Percentiles rank a stretch among this genome's conserved stretches.
These are phyloP conservation scores for Polychaeton citri DNA, from an alignment of 2,329 filamentous ascomycete species.

Conservation along the genomic window DNA sequence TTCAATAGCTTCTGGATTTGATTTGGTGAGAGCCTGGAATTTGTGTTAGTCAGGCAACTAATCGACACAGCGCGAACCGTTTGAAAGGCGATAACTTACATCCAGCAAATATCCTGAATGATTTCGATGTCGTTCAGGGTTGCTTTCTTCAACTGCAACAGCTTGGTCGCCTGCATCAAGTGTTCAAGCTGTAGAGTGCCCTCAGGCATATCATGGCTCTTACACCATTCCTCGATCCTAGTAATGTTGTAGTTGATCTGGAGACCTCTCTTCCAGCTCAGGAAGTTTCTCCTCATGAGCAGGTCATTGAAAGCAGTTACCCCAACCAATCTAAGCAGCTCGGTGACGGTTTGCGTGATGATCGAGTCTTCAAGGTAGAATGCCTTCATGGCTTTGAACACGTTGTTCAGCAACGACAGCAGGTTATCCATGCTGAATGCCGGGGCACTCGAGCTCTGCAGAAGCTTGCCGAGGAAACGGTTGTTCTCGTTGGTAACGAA, in stretches of 20 bases:
- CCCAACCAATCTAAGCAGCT: slow-evolving; percentile 81
- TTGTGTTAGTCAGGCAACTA: too few relatives aligned
- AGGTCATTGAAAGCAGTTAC: slow-evolving; percentile 98
- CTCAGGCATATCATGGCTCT: slow-evolving; percentile 99
- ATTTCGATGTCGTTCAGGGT: slow-evolving; percentile 99
- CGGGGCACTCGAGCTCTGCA: slow-evolving; percentile 77
- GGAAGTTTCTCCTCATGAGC: slow-evolving; percentile 93
- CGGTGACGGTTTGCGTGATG: slow-evolving; percentile 88
- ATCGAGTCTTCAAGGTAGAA: slow-evolving; percentile 96
- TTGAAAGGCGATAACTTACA: slow-evolving; percentile 48
- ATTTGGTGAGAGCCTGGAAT: slow-evolving; percentile 78
- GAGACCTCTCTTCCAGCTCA: slow-evolving; percentile 96
- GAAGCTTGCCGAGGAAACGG: slow-evolving; percentile 90
- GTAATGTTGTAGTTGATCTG: slow-evolving; percentile 99
- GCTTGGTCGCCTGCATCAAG: slow-evolving; percentile 98
- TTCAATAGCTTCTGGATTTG: slow-evolving; percentile 98
- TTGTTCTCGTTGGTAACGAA: slow-evolving; percentile 99
- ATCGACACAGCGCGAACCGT: too few relatives aligned
- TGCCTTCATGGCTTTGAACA: slow-evolving; percentile 97
- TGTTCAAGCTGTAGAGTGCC: slow-evolving; percentile 95
- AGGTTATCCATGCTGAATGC: slow-evolving; percentile 99
- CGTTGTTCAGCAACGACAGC: slow-evolving; percentile 86
- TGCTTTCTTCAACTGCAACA: slow-evolving; percentile 96
- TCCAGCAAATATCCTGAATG: slow-evolving; percentile 99
- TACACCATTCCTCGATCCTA: slow-evolving; percentile 98